Base-by-base conservation (phyloP, 345 rosid species). In the Gossypium herbaceum region DNA sequence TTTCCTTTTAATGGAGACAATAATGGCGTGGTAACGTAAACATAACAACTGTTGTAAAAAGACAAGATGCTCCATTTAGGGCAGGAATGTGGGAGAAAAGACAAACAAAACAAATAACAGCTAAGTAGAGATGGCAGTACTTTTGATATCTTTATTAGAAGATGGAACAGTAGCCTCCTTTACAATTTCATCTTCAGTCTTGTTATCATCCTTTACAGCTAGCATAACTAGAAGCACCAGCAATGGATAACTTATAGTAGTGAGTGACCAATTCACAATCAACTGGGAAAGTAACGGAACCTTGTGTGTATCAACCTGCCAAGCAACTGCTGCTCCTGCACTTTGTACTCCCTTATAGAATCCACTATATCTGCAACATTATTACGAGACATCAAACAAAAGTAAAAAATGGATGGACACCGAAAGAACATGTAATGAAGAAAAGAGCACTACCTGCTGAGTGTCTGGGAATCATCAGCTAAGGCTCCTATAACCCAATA, bases 321-420 rank as follows among this genome's bases (percentile, higher is more conserved):
- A 94, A 20, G 98, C 98, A 10, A 92, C 87, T 2, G 97, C 98
- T 16, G 90, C 97, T 51, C 98, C 97, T 34, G 97, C 98, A 51
- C 97, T 94, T 54, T 94, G 98, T 75, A 94, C 91, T 60, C 98
- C 97, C 77, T 94, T 94, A 73, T 92, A 92, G 75, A 92, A 94
- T 20, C 98, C 98, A 59, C 87, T 90, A 45, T 92, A 92, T 65
- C 98, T 89, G 85, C 75, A 65, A 62, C 9, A 63, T 34, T 1
- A 17, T 15, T 2, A 24, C 1, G 19, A 15, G 3, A 16, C 6
- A 68, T 16, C 22, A 24, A 25, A 34, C 41, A 5, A 5, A 34
- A 34, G 41, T 34, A 34, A 4, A 34, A 34, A 34, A 34, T 5
- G 41, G 41, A 34, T 34, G 41, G 41, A 5, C 7, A 34, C 41